Evolutionary conservation across 257 asterid species (phyloP).

Genomic region (Rhazya stricta): DNA sequence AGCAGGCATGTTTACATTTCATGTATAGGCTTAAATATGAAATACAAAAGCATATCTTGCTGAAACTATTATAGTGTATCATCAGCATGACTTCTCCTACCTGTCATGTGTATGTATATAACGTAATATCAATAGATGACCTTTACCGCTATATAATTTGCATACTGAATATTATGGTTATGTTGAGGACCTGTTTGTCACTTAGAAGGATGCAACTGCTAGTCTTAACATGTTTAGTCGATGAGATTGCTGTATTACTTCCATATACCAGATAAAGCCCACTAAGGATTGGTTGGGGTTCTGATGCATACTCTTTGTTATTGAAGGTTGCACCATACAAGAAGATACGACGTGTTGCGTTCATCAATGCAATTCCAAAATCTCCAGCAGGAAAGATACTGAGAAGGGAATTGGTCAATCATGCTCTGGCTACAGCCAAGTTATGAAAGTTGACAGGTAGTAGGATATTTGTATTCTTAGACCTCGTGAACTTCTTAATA

Average conservation of each 20-base stretch:
- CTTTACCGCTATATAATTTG: background rate
- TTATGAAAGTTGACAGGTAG: constrained; percentile 2
- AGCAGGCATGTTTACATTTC: constrained; percentile 46
- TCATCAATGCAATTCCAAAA: constrained; percentile 65
- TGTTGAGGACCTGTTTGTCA: background rate
- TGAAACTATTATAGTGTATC: background rate
- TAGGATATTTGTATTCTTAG: background rate
- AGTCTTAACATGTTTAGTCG: no score
- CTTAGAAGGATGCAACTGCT: background rate
- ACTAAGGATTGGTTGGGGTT: background rate
- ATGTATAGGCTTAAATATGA: no score
- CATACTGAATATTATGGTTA: background rate
- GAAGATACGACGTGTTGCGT: constrained; percentile 65
- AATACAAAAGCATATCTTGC: background rate
- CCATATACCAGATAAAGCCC: background rate
- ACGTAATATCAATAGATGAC: background rate
- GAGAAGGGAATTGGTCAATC: constrained; percentile 59
- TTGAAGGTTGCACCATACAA: constrained; percentile 82
- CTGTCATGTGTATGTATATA: background rate
- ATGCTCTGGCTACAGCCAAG: constrained; percentile 49
- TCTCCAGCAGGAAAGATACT: constrained; percentile 83
- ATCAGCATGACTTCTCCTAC: background rate
- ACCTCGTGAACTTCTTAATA: no score
- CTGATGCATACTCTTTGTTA: background rate
- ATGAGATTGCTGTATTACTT: no score